Base-by-base conservation (phyloP, 345 rosid genomes). In the Aethionema arabicum region DNA sequence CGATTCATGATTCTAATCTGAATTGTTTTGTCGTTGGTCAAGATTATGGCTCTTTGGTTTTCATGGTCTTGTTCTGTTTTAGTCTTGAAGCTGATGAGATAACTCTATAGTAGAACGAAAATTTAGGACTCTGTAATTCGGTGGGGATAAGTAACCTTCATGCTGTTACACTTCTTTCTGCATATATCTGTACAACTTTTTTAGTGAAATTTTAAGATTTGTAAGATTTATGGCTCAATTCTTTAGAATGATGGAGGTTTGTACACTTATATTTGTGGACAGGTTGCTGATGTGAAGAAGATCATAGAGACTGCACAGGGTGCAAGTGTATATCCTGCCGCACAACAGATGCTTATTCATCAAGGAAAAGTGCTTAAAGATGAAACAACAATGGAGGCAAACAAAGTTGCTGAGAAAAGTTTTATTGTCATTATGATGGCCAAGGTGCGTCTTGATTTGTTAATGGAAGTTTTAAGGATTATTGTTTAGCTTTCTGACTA, bases 311-410 rank as follows among this genome's bases (percentile, higher is more conserved):
- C 72, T 12, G 63, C 69, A 29, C 81, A 85, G 69, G 96, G 96
- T 32, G 62, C 68, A 6, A 77, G 62, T 56, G 63, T 67, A 63
- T 88, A 79, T 63, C 86, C 90, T 36, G 85, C 93, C 43, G 68
- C 68, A 53, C 80, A 74, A 32, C 93, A 79, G 70, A 77, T 82
- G 85, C 88, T 89, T 33, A 84, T 89, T 66, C 63, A 82, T 49
- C 81, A 84, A 64, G 91, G 91, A 42, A 86, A 81, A 63, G 85
- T 86, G 42, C 91, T 89, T 31, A 74, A 75, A 63, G 91, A 90
- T 61, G 57, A 67, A 61, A 81, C 90, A 3, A 90, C 97, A 46
- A 30, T 90, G 64, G 86, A 70, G 11, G 88, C 77, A 37, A 85
- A 83, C 57, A 75, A 78, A 59, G 83, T 90, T 12, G 66, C 68